phyloP scores from a whole-genome alignment of 2,329 filamentous ascomycete species.

The Lecanicillium sp. region DNA sequence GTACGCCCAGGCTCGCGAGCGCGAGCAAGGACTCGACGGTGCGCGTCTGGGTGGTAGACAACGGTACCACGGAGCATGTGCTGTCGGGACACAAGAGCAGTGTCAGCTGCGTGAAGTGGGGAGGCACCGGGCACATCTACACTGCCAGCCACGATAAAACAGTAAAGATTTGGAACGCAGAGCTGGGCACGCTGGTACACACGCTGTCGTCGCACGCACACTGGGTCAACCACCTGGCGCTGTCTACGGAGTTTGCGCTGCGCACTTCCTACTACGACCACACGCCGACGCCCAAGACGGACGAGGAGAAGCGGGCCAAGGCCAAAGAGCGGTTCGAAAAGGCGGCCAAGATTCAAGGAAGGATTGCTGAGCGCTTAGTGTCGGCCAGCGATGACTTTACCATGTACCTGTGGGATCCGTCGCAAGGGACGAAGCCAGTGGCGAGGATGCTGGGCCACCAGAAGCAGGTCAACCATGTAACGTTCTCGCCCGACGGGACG shows the following conservation, averaged over 20 bases:
- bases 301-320: constrained; percentile 65
- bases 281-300: constrained; percentile 58
- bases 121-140: constrained; percentile 80
- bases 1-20: constrained; percentile 74
- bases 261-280: constrained; percentile 86
- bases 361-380: constrained; percentile 75
- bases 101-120: constrained; percentile 90
- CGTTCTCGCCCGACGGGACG: constrained; percentile 83
- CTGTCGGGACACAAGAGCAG: constrained; percentile 83
- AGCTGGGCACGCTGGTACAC: constrained; percentile 71
- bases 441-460: constrained; percentile 90
- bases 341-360: constrained; percentile 69
- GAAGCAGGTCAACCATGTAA: constrained; percentile 94
- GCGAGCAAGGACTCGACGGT: constrained; percentile 87
- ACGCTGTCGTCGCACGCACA: constrained; percentile 79
- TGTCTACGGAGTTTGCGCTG: constrained; percentile 87
- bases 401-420: constrained; percentile 91
- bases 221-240: constrained; percentile 90
- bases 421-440: constrained; percentile 71
- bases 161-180: constrained; percentile 82
- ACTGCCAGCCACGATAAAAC: constrained; percentile 87
- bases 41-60: constrained; percentile 77
- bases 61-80: constrained; percentile 71
- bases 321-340: constrained; percentile 81
- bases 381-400: constrained; percentile 94